These are phyloP conservation scores for Thraustochytrium sp. DNA, from an alignment of 352 stramenopile genomes.

Conservation along the genomic window DNA sequence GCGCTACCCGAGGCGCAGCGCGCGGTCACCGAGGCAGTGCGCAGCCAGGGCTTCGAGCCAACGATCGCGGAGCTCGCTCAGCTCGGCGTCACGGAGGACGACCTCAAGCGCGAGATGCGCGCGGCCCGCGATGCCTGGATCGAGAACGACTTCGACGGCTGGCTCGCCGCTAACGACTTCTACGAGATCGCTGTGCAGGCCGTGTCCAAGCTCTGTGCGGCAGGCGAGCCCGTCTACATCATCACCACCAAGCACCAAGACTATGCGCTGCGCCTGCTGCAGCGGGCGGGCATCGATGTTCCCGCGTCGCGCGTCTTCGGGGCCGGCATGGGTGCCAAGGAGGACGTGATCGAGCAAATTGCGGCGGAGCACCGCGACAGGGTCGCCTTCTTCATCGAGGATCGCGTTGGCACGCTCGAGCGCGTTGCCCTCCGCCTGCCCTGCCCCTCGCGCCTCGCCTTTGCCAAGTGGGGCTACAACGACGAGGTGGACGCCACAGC, in stretches of 20 bases:
- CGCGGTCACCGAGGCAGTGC: neutral
- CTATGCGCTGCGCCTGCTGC: slow-evolving; percentile 50
- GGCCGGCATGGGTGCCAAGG: slow-evolving; percentile 10
- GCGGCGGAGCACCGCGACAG: neutral
- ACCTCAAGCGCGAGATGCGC: slow-evolving; percentile 48
- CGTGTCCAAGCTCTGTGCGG: slow-evolving; percentile 1
- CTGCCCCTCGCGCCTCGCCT: neutral
- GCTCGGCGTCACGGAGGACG: slow-evolving; percentile 29
- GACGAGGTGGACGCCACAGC: neutral
- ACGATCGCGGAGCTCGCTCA: slow-evolving; percentile 19
- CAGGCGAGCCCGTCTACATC: slow-evolving; percentile 46
- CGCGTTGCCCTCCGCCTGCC: neutral
- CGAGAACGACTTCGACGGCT: slow-evolving; percentile 50
- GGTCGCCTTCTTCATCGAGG: slow-evolving; percentile 41
- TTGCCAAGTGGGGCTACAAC: slow-evolving; percentile 44
- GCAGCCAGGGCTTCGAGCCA: neutral
- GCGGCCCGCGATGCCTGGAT: slow-evolving; percentile 52
- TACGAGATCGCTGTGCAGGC: slow-evolving; percentile 46
- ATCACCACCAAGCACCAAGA: slow-evolving; percentile 56
- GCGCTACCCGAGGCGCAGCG: neutral
- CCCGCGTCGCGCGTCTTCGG: slow-evolving; percentile 21
- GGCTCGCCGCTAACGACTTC: slow-evolving; percentile 51
- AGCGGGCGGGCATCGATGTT: slow-evolving; percentile 42
- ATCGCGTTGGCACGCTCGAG: slow-evolving; percentile 36
- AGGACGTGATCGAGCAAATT: slow-evolving; percentile 28